Evolutionary conservation across 306 rosid genomes (phyloP), one percentile per base, ranked within the genome.

Genomic region (Arachis hypogaea): DNA sequence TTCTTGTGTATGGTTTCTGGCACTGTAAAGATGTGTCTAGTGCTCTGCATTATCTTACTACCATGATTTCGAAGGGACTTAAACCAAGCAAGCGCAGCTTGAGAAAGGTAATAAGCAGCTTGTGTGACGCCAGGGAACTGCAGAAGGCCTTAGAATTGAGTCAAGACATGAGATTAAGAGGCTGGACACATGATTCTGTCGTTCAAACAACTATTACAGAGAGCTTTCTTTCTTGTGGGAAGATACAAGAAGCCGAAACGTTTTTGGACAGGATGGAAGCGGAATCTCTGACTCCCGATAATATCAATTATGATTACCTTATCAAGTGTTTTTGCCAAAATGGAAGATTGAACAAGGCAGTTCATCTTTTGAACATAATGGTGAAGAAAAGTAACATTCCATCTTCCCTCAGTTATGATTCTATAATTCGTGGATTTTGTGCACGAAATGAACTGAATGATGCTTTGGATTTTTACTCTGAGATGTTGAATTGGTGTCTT

Each of bases 1-100:
- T 86, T 85, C 92, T 91, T 68, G 86, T 94, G 38, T 68, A 82
- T 57, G 96, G 97, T 59, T 91, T 89, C 71, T 83, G 71, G 70
- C 79, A 54, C 52, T 81, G 90, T 78, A 84, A 84, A 73, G 89
- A 91, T 69, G 68, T 86, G 22, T 78, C 84, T 4, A 77, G 83
- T 77, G 75, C 96, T 29, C 59, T 59, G 55, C 82, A 80, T 41
- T 87, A 78, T 82, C 80, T 94, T 42, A 74, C 81, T 63, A 71
- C 80, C 54, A 91, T 94, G 98, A 88, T 91, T 60, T 83, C 74
- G 7, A 84, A 66, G 84, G 84, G 85, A 75, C 73, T 85, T 11
- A 83, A 64, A 78, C 97, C 98, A 40, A 75, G 84, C 74, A 85
- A 83, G 65, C 90, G 90, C 76, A 84, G 78, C 83, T 78, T 91